Conservation (phyloP, 78 protist species). For the Dictyostelium firmibasis region DNA sequence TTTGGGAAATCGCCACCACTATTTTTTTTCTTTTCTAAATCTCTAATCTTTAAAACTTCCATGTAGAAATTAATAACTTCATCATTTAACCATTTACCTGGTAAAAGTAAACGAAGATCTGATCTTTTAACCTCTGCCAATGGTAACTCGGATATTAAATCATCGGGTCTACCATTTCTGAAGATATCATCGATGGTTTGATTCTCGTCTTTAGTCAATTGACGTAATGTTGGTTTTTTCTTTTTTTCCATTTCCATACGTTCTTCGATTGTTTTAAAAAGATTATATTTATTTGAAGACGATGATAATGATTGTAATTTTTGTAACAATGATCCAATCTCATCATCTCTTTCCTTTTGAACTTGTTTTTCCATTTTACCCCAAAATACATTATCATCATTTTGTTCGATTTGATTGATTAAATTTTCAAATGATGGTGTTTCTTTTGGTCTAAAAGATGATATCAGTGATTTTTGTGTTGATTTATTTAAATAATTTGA, state of each 20-base stretch:
- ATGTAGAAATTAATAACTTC: conserved; percentile 82
- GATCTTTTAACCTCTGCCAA: background rate
- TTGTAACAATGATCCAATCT: background rate
- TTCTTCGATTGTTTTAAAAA: conserved; percentile 28
- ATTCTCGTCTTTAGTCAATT: conserved; percentile 7
- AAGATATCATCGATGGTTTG: background rate
- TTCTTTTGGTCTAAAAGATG: background rate
- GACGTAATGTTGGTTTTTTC: background rate
- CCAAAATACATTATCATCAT: background rate
- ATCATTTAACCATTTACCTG: conserved; percentile 80
- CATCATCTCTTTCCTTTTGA: background rate
- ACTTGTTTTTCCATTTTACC: background rate
- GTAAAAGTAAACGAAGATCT: conserved; percentile 24
- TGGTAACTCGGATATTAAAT: background rate
- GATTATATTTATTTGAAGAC: background rate
- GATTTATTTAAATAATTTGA: background rate
- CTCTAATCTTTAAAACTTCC: conserved; percentile 37
- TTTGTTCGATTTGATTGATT: background rate
- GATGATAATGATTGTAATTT: background rate
- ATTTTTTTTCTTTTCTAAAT: background rate
- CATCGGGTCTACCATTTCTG: background rate
- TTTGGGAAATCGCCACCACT: background rate
- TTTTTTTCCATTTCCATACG: conserved; percentile 29
- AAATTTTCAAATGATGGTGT: background rate
- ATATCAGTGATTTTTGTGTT: background rate